These are phyloP conservation scores for Spathaspora sp. DNA, from an alignment of 805 yeast genomes.

Conservation along the genomic window DNA sequence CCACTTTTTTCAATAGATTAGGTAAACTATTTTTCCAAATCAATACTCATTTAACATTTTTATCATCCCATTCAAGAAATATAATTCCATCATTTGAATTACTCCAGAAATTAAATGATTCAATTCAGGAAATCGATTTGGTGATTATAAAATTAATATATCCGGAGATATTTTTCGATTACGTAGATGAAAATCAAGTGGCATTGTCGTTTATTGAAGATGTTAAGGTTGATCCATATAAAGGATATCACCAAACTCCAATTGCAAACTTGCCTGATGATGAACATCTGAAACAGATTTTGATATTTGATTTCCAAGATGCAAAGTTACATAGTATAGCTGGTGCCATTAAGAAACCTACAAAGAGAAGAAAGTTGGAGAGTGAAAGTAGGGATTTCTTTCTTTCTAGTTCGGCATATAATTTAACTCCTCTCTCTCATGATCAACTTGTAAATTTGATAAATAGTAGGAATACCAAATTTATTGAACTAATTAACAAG, in stretches of 20 bases:
- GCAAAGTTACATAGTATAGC: constrained; percentile 52
- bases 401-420: constrained; percentile 38
- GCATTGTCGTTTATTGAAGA: constrained; percentile 41
- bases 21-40: constrained; percentile 20
- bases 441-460: constrained; percentile 62
- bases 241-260: constrained; percentile 32
- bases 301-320: constrained; percentile 77
- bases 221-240: constrained; percentile 32
- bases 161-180: constrained; percentile 65
- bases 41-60: constrained; percentile 39
- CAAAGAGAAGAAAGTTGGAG: constrained; percentile 7
- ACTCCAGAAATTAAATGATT: constrained; percentile 26
- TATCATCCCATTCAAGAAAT: constrained; percentile 31
- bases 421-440: constrained; percentile 47
- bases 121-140: constrained; percentile 48
- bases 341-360: constrained; percentile 20
- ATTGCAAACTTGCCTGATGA: constrained; percentile 41
- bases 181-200: constrained; percentile 74
- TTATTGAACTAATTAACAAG: constrained; percentile 19
- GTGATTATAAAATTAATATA: constrained; percentile 59
- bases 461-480: constrained; percentile 51
- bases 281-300: constrained; percentile 35
- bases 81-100: constrained; percentile 29
- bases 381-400: constrained; percentile 18
- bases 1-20: constrained; percentile 12